A percentile compares a stretch with the other conserved stretches of the same genome.
Evolutionary conservation across 2,329 filamentous ascomycete genomes (phyloP).

Genomic region (Fonsecaea monophora): DNA sequence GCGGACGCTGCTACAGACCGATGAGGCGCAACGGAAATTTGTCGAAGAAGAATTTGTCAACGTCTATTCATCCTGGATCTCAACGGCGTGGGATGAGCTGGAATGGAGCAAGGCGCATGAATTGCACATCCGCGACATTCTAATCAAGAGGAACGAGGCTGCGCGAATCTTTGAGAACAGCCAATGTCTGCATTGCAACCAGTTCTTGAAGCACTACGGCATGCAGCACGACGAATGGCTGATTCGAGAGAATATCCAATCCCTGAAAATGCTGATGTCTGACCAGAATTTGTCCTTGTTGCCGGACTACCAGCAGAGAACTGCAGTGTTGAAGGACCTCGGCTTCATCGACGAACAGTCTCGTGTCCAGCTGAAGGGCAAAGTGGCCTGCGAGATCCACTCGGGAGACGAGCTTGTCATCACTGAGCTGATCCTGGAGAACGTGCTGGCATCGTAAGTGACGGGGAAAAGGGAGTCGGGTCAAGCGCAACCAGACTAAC

Average conservation of each 20-base stretch:
- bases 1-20: slow-evolving; percentile 47
- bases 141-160: slow-evolving; percentile 72
- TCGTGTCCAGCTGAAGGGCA: slow-evolving; percentile 93
- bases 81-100: slow-evolving; percentile 79
- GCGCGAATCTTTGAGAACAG: slow-evolving; percentile 68
- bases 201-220: slow-evolving; percentile 90
- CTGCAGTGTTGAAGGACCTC: slow-evolving; percentile 88
- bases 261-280: slow-evolving; percentile 86
- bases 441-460: slow-evolving; percentile 92
- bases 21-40: slow-evolving; percentile 59
- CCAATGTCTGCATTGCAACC: slow-evolving; percentile 71
- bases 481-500: background rate
- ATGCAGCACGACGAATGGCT: slow-evolving; percentile 98
- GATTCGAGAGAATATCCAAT: slow-evolving; percentile 89
- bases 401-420: slow-evolving; percentile 95
- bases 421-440: slow-evolving; percentile 94
- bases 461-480: background rate
- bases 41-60: slow-evolving; percentile 73
- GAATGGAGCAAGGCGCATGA: slow-evolving; percentile 82
- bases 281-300: slow-evolving; percentile 95
- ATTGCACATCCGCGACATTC: slow-evolving; percentile 77
- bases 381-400: slow-evolving; percentile 97
- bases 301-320: slow-evolving; percentile 94
- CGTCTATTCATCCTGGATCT: slow-evolving; percentile 76
- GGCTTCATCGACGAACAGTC: slow-evolving; percentile 87